These are phyloP conservation scores for Teunomyces panamensis DNA, from an alignment of 805 yeast genomes.

Conservation along the genomic window DNA sequence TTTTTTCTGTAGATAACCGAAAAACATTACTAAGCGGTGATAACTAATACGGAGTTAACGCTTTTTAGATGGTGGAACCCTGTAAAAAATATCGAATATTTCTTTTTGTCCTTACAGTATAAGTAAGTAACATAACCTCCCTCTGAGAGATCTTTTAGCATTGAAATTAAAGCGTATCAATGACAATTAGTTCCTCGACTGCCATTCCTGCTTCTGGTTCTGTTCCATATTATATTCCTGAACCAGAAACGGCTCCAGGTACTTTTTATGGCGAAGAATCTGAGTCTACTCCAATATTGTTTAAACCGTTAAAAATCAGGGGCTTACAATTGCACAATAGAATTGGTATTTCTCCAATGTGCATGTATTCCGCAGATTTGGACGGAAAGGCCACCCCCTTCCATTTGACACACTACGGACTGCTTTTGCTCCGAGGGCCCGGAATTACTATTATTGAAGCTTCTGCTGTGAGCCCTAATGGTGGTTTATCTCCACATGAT, in stretches of 20 bases:
- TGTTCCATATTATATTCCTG: conserved; percentile 6
- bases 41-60: too few relatives aligned
- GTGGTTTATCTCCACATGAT: conserved; percentile 24
- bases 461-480: conserved; percentile 26
- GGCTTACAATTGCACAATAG: conserved; percentile 46
- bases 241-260: conserved; percentile 1
- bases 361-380: conserved; percentile 44
- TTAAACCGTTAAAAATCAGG: conserved; percentile 43
- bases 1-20: too few relatives aligned
- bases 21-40: too few relatives aligned
- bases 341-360: conserved; percentile 57
- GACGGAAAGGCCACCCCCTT: conserved; percentile 43
- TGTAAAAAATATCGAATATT: too few relatives aligned
- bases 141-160: too few relatives aligned
- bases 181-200: not conserved
- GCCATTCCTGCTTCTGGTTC: not conserved
- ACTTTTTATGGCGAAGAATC: not conserved
- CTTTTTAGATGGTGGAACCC: too few relatives aligned
- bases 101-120: too few relatives aligned
- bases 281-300: conserved; percentile 32
- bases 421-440: conserved; percentile 47
- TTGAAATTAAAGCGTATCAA: too few relatives aligned
- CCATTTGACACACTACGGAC: conserved; percentile 50
- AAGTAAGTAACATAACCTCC: too few relatives aligned
- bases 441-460: conserved; percentile 55